Percentiles rank a stretch among this genome's conserved stretches.
phyloP scores from a whole-genome alignment of 148 eudicot genomes.

The Cornus suecica region DNA sequence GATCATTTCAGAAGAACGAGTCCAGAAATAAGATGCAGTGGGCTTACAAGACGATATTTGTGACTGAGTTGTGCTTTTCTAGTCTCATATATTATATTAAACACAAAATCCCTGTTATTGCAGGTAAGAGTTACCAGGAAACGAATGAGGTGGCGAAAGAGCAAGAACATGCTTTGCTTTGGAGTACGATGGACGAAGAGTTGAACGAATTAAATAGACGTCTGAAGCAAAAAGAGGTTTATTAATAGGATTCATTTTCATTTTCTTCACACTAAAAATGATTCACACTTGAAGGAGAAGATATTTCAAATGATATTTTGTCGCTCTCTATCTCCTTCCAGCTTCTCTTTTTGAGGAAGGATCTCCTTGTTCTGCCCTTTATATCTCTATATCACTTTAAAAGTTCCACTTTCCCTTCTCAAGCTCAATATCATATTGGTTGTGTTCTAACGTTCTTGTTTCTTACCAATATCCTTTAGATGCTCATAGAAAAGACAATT shows the following conservation, averaged over 20 bases:
- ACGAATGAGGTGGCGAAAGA: slow-evolving; percentile 14
- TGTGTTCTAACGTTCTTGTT: too few species aligned
- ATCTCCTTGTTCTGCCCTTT: too few species aligned
- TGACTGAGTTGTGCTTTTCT: background rate
- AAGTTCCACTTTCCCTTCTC: too few species aligned
- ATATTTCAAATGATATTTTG: background rate
- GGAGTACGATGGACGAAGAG: slow-evolving; percentile 19
- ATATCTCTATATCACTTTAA: too few species aligned
- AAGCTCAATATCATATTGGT: too few species aligned
- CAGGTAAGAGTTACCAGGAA: slow-evolving; percentile 7
- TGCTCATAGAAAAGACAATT: too few species aligned
- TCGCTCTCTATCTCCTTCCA: background rate
- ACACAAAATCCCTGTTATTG: background rate
- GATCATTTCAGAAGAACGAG: slow-evolving; percentile 1
- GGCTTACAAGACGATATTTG: background rate
- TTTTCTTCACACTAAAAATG: background rate
- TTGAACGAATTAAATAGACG: slow-evolving; percentile 21
- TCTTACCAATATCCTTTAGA: too few species aligned
- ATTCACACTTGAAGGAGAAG: background rate
- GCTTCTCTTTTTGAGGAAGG: too few species aligned
- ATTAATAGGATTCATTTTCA: too few species aligned
- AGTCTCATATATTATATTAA: background rate
- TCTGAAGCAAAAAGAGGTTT: slow-evolving; percentile 22
- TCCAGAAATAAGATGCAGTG: background rate
- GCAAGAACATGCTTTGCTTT: slow-evolving; percentile 12